Evolutionary conservation across 2,329 filamentous ascomycete species (phyloP), one percentile per base, ranked within the genome.

Genomic region (Clathrospora elynae): DNA sequence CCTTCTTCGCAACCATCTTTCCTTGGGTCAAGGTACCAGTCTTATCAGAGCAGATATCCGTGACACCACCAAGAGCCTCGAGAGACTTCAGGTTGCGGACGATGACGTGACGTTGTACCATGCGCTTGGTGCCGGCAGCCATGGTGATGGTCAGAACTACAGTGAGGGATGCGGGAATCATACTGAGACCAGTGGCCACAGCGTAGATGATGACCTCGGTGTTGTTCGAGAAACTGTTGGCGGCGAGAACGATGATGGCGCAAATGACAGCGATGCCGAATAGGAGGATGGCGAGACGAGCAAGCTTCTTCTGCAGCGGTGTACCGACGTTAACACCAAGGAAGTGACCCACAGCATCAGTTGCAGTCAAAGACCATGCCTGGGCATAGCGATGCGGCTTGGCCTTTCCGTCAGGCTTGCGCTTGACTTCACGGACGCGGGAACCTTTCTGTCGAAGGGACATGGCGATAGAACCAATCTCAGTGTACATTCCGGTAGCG

Each of bases 391-490:
- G 62, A 43, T 67, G 62, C 4, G 57, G 55, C 19, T 58, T 54
- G 5, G 64, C 62, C n/a, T 53, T 56, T 9, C 65, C 65, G 22
- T 63, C 51, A 9, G 49, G 44, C 42, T 66, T 72, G 25, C 71
- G 68, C 64, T 75, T 75, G 32, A 74, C 71, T 3, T 61, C 65
- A 30, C 73, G 58, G 34, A 50, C 53, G 48, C 59, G 60, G 3
- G 57, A 61, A 6, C 51, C 49, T 45, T 77, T 77, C 23, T 80
- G 78, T 30, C 83, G 80, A 17, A 90, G 76, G 42, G 85, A 72
- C 37, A 81, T 78, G 13, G 86, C 86, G 52, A 90, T 88, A 52
- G 81, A 81, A 45, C 86, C 86, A 38, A 90, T 85, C 61, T 88
- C 83, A 9, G 87, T 89, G 43, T 77, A 71, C 83, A 88, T 87